Conservation (phyloP, 352 stramenopile species). For the Elongisporangium undulatum region DNA sequence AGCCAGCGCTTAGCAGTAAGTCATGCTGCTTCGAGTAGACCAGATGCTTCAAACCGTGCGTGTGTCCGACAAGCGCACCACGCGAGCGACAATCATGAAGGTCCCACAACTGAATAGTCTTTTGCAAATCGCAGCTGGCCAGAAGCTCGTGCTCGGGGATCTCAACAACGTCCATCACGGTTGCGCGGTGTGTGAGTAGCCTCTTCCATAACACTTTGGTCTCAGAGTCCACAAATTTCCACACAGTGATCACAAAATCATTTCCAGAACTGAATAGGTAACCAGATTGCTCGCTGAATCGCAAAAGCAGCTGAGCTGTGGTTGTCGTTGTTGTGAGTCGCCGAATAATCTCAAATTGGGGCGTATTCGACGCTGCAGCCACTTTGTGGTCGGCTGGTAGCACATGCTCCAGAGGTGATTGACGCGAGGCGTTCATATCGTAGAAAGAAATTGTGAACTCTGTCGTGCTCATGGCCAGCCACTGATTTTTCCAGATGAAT, state of each 20-base stretch:
- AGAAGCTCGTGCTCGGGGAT: slow-evolving; percentile 73
- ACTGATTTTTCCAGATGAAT: slow-evolving; percentile 55
- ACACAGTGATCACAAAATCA: slow-evolving; percentile 66
- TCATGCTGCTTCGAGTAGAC: slow-evolving; percentile 74
- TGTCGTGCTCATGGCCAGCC: slow-evolving; percentile 65
- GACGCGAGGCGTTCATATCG: slow-evolving; percentile 53
- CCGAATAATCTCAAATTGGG: slow-evolving; percentile 30
- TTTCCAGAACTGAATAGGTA: slow-evolving; percentile 62
- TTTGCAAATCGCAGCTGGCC: slow-evolving; percentile 67
- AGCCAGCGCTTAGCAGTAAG: slow-evolving; percentile 73
- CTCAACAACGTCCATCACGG: slow-evolving; percentile 67
- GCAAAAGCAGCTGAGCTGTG: slow-evolving; percentile 53
- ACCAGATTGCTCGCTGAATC: slow-evolving; percentile 50
- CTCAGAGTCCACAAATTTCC: slow-evolving; percentile 52
- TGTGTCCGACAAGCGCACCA: slow-evolving; percentile 54
- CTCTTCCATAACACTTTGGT: slow-evolving; percentile 58
- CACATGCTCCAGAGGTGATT: slow-evolving; percentile 10
- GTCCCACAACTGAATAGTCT: slow-evolving; percentile 79
- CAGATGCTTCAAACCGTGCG: slow-evolving; percentile 66
- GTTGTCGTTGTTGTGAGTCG: slow-evolving; percentile 60
- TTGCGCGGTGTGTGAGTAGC: slow-evolving; percentile 42
- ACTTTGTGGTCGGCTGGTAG: slow-evolving; percentile 7
- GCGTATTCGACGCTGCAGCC: slow-evolving; percentile 14
- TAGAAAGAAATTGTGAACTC: slow-evolving; percentile 86
- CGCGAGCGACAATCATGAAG: slow-evolving; percentile 61